Evolutionary conservation across 176 grass and related monocot genomes (phyloP).

Genomic region (Chloris gayana): DNA sequence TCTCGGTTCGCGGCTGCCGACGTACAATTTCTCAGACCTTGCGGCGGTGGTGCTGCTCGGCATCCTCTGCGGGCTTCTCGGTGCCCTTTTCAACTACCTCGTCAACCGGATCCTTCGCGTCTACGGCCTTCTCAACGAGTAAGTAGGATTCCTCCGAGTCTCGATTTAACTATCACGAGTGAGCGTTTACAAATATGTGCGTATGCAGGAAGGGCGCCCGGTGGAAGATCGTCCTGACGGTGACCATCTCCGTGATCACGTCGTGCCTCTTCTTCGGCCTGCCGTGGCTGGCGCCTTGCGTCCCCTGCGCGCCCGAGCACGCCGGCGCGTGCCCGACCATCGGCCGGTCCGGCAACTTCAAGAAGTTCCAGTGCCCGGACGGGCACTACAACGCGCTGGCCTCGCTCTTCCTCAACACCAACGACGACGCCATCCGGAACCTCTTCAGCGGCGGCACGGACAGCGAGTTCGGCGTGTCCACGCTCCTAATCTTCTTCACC

Average conservation of each 20-base stretch:
- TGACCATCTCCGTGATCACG: constrained; percentile 57
- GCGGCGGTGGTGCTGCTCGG: constrained; percentile 38
- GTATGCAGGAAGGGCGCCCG: constrained; percentile 62
- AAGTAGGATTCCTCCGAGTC: not conserved
- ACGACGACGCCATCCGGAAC: constrained; percentile 78
- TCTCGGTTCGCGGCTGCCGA: constrained; percentile 44
- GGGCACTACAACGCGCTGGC: constrained; percentile 72
- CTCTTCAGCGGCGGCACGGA: constrained; percentile 57
- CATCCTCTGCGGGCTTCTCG: constrained; percentile 56
- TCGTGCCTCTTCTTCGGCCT: constrained; percentile 65
- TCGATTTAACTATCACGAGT: not conserved
- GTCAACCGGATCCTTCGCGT: constrained; percentile 49
- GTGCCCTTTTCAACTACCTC: constrained; percentile 60
- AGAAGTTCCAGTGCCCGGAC: constrained; percentile 58
- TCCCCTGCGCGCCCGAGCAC: constrained; percentile 44
- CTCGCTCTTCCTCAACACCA: constrained; percentile 75
- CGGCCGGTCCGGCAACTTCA: constrained; percentile 71
- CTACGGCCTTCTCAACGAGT: constrained; percentile 65
- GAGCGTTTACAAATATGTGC: not conserved
- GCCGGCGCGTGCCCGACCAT: constrained; percentile 52
- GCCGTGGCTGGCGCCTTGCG: constrained; percentile 54
- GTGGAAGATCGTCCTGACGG: constrained; percentile 70
- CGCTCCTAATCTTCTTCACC: constrained; percentile 52
- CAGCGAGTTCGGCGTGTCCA: constrained; percentile 51
- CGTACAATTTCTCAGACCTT: constrained; percentile 46